A percentile compares a stretch with the other conserved stretches of the same genome.
These are phyloP conservation scores for Ploettnerulaceae sp. DNA, from an alignment of 2,329 filamentous ascomycete genomes.

Conservation along the genomic window DNA sequence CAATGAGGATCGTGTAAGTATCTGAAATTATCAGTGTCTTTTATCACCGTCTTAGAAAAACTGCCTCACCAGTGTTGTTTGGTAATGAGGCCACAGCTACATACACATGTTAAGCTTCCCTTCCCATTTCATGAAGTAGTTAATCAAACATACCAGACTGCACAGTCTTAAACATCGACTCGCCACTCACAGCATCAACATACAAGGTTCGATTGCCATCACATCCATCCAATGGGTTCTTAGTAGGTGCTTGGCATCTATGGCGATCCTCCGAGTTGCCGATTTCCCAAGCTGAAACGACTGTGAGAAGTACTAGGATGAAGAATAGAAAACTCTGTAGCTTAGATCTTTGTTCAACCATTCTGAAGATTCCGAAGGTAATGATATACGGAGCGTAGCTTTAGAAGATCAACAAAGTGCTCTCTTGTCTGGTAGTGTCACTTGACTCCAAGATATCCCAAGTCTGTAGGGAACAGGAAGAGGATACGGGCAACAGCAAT, in stretches of 20 bases:
- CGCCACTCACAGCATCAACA: constrained; percentile 17
- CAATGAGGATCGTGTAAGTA: constrained; percentile 52
- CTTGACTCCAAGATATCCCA: no score
- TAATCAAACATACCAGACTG: constrained; percentile 24
- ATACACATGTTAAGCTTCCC: constrained; percentile 8
- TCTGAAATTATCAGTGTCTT: constrained; percentile 13
- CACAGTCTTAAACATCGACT: constrained; percentile 24
- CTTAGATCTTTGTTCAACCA: background rate
- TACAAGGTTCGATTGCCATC: constrained; percentile 22
- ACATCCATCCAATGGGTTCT: constrained; percentile 27
- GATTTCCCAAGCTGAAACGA: constrained; percentile 25
- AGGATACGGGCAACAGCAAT: no score
- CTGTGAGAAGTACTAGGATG: constrained; percentile 6
- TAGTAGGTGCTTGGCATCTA: constrained; percentile 20
- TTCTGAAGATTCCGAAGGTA: background rate
- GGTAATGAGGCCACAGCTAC: constrained; percentile 27
- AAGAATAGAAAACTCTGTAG: constrained; percentile 4
- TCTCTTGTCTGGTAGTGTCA: no score
- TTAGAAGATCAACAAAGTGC: no score
- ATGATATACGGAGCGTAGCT: background rate
- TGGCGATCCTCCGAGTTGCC: constrained; percentile 20
- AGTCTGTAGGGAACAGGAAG: no score
- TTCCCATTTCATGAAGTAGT: background rate
- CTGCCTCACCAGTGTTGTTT: constrained; percentile 29
- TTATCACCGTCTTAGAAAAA: no score